Evolutionary conservation across 1,284 basidiomycete genomes (phyloP).

Genomic region (Ceratobasidium sp.): DNA sequence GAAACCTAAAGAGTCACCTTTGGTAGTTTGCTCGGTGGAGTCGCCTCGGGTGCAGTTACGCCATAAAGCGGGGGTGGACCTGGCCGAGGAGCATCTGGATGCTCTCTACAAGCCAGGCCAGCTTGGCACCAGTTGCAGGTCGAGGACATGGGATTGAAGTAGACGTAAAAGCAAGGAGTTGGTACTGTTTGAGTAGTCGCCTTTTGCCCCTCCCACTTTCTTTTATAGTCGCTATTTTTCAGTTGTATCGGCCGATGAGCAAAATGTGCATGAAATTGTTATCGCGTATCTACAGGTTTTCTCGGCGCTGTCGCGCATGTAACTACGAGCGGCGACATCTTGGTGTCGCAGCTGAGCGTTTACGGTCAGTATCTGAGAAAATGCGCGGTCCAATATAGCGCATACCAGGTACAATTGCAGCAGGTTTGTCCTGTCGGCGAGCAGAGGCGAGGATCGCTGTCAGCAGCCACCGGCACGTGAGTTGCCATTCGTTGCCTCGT

Average conservation of each 20-base stretch:
- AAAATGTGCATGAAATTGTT: background rate
- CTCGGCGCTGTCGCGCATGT: background rate
- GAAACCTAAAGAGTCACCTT: background rate
- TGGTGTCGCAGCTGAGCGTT: background rate
- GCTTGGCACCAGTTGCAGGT: background rate
- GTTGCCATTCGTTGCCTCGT: background rate
- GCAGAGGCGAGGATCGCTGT: background rate
- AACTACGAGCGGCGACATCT: background rate
- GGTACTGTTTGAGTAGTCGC: too few species aligned
- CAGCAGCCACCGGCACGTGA: background rate
- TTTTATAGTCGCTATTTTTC: background rate
- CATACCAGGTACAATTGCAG: background rate
- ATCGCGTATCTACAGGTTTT: background rate
- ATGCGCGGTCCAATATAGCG: background rate
- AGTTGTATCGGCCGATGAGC: background rate
- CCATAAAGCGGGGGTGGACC: background rate
- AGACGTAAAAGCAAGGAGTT: background rate
- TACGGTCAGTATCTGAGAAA: background rate
- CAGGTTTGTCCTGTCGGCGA: background rate
- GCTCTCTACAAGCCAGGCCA: slow-evolving; percentile 3
- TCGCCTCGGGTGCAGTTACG: background rate
- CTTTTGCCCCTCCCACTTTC: too few species aligned
- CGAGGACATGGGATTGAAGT: background rate
- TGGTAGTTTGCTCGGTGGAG: background rate
- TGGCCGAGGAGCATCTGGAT: background rate